Base-by-base conservation (phyloP, 192 early-diverging fungal genomes). In the Backusella luteola region DNA sequence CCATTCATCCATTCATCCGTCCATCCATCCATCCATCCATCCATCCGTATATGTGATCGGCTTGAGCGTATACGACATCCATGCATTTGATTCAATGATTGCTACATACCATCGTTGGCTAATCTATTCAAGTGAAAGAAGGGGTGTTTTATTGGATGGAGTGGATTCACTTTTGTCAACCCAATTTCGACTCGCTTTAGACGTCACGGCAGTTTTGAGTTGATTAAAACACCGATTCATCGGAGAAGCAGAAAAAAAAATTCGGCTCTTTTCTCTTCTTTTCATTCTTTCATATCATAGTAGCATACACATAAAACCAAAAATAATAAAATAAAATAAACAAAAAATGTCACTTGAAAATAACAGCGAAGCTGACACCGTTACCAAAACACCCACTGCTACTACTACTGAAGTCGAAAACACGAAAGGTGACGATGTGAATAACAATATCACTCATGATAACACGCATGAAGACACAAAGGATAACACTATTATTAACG, bases 81-180 rank as follows among this genome's bases (percentile, higher is more conserved):
- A 56, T 56, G 53, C 21, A 56, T 56, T 6, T 70, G 14, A 17
- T 19, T 69, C 11, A 69, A 14, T 68, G 34, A 42, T 41, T 29
- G 21, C 19, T 42, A 63, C 56, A 63, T 63, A 63, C 56, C 56
- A 63, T 63, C 56, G 56, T 63, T 63, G 56, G 56, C 56, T 63
- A 49, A 63, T 63, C 56, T 63, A 63, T 63, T 63, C 56, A 63
- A 63, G 56, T 63, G 56, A 63, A 63, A 63, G 56, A 63, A 63
- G 56, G 56, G 21, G 56, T 63, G 56, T 63, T 63, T 63, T 63
- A 63, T 63, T 63, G 56, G 56, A 63, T 63, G 4, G 23, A 63
- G 23, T 29, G 9, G 23, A 63, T 63, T 63, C 23, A 63, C 56
- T 63, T 63, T 63, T 63, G 56, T 63, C 56, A 9, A 63, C 23